These are phyloP conservation scores for Neophaeococcomyces mojaviensis DNA, from an alignment of 2,329 filamentous ascomycete genomes.

Conservation along the genomic window DNA sequence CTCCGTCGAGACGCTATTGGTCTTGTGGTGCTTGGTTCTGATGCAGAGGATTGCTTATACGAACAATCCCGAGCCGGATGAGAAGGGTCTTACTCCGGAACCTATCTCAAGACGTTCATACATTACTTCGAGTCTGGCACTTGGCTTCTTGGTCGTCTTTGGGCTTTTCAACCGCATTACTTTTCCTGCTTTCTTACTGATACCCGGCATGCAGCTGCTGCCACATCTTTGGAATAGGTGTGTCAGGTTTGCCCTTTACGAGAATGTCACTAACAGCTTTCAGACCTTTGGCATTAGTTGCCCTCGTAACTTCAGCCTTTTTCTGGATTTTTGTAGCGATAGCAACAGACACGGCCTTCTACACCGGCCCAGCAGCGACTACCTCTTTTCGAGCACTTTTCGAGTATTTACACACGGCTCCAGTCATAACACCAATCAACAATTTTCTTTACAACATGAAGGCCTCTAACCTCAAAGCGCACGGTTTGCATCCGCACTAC, in stretches of 20 bases:
- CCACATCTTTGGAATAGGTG: conserved; percentile 78
- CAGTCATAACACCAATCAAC: conserved; percentile 69
- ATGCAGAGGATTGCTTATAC: conserved; percentile 64
- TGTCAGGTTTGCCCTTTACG: neutral
- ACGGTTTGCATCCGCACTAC: conserved; percentile 72
- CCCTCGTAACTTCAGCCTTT: conserved; percentile 57
- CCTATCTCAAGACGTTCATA: neutral
- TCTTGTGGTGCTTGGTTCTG: conserved; percentile 87
- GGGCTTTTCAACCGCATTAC: conserved; percentile 96
- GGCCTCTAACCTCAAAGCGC: conserved; percentile 61
- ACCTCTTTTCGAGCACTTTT: conserved; percentile 31
- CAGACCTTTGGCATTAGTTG: conserved; percentile 53
- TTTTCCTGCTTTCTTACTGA: conserved; percentile 83
- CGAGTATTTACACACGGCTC: conserved; percentile 51
- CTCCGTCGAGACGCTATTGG: conserved; percentile 85
- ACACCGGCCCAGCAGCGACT: conserved; percentile 39
- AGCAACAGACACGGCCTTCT: conserved; percentile 78
- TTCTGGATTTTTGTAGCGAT: conserved; percentile 66
- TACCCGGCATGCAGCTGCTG: conserved; percentile 75
- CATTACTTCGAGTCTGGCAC: conserved; percentile 56
- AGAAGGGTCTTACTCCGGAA: neutral
- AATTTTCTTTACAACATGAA: conserved; percentile 69
- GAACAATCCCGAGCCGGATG: neutral
- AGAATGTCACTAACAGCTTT: neutral
- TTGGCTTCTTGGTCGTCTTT: conserved; percentile 75